Percentiles rank a stretch among this genome's conserved stretches.
Conservation (phyloP, 192 early-diverging fungal genomes). For the Podila clonocystis region DNA sequence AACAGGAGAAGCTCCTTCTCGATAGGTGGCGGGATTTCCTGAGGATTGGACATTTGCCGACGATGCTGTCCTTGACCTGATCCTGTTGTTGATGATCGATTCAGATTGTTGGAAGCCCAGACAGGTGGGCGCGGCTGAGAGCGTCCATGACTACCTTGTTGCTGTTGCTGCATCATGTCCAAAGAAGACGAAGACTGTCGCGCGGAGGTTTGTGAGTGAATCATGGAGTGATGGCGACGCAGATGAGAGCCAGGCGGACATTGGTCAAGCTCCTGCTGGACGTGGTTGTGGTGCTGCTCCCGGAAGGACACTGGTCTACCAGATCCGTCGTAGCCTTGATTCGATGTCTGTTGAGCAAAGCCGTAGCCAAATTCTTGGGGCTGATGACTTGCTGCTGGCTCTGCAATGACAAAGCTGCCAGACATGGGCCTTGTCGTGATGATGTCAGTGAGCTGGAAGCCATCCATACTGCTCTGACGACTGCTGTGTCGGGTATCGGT, state of each 20-base stretch:
- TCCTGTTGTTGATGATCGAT: conserved; percentile 14
- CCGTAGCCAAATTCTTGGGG: conserved; percentile 14
- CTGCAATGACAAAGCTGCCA: conserved; percentile 7
- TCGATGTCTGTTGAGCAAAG: background rate
- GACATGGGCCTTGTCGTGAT: conserved; percentile 44
- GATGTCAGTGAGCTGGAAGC: conserved; percentile 35
- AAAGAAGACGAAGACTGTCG: conserved; percentile 3
- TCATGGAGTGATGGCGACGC: conserved; percentile 41
- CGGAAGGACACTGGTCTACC: background rate
- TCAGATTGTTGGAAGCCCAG: conserved; percentile 35
- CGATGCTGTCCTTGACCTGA: conserved; percentile 23
- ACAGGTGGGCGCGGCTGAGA: conserved; percentile 30
- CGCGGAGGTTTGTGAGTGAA: conserved; percentile 5
- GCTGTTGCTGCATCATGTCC: background rate
- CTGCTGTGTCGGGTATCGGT: conserved; percentile 21
- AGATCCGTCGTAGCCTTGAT: background rate
- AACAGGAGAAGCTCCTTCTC: conserved; percentile 18
- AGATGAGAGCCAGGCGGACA: conserved; percentile 15
- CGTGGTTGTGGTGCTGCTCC: background rate
- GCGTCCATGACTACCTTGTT: background rate
- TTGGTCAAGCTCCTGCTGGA: conserved; percentile 6
- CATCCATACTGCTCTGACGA: conserved; percentile 35
- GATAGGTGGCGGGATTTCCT: background rate
- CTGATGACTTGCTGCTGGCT: background rate
- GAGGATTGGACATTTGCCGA: conserved; percentile 18